Evolutionary conservation across 768 basidiomycete species (phyloP), one percentile per base, ranked within the genome.

Genomic region (Auriculariales sp.): DNA sequence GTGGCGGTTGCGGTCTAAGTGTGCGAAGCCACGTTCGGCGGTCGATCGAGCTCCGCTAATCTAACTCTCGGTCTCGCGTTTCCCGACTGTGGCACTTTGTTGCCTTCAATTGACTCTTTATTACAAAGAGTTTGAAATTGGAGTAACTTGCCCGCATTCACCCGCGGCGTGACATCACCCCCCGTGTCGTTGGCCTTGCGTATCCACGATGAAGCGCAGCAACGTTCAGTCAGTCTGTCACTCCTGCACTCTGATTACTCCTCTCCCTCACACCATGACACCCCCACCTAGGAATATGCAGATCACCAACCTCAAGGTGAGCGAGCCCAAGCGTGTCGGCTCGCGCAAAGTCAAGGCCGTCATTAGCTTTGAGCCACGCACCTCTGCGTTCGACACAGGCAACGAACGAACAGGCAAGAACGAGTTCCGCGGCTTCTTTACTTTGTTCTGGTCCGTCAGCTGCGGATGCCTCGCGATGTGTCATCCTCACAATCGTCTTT

Each of bases 371-470:
- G 75, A 81, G 4, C 89, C 93, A 3, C 77, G 94, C 46, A 79
- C 81, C 51, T 91, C 89, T 3, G 74, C 72, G 47, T 89, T 98
- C 57, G 92, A 98, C 64, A 82, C 78, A 44, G 69, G 71, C 53
- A 94, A 95, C 61, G 76, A 78, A 58, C 62, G 66, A 10, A 82
- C 83, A 19, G 76, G 77, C 28, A 64, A 74, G 9, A 94, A 98
- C 64, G 83, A 91, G 63, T 95, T 95, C 63, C 76, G 92, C 53
- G 94, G 94, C 1, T 98, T 98, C 70, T 97, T 91, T 65, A 78
- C 85, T 3, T 74, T 98, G 46, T 98, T 98, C 68, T 98, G 95
- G 71, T 66, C n/a, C n/a, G n/a, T n/a, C n/a, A n/a, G 71, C 47
- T 34, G 29, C 27, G 33, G 17, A 39, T 49, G 17, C 32, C 25